Conservation (phyloP, 73 alveolate genomes). For the Paramecium caudatum region DNA sequence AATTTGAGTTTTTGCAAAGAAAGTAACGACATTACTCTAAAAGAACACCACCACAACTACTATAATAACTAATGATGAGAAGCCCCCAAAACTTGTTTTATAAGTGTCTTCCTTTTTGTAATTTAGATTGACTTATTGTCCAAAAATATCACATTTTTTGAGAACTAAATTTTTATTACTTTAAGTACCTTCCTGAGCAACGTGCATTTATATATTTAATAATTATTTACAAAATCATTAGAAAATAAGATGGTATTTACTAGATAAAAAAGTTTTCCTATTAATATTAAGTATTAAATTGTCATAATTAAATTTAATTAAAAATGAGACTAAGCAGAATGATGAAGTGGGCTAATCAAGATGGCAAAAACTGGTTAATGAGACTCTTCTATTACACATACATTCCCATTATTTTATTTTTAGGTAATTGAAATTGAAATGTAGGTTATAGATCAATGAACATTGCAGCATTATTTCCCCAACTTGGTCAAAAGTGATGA, state of each 20-base stretch:
- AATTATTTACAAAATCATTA: too few relatives aligned
- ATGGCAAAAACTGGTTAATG: constrained; percentile 11
- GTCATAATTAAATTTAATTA: constrained; percentile 5
- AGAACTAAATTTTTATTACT: neutral
- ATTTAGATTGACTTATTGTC: neutral
- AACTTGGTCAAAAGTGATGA: neutral
- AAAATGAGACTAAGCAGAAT: constrained; percentile 45
- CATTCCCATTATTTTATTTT: constrained; percentile 24
- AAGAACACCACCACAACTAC: constrained; percentile 17
- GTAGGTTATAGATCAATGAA: constrained; percentile 46
- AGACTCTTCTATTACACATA: constrained; percentile 22
- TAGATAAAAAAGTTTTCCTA: too few relatives aligned
- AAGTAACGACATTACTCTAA: neutral
- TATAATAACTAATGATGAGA: neutral
- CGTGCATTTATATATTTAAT: neutral
- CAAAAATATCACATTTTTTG: constrained; percentile 48
- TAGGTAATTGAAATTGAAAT: constrained; percentile 63
- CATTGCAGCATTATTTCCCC: constrained; percentile 40
- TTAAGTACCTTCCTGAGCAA: neutral
- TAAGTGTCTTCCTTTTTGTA: constrained; percentile 1
- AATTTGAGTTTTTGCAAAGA: constrained; percentile 12
- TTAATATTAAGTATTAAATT: too few relatives aligned
- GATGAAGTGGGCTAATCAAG: neutral
- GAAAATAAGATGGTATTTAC: too few relatives aligned
- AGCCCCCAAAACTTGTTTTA: constrained; percentile 65